Conservation (phyloP, 108 stramenopile genomes). For the Discostella pseudostelligera region DNA sequence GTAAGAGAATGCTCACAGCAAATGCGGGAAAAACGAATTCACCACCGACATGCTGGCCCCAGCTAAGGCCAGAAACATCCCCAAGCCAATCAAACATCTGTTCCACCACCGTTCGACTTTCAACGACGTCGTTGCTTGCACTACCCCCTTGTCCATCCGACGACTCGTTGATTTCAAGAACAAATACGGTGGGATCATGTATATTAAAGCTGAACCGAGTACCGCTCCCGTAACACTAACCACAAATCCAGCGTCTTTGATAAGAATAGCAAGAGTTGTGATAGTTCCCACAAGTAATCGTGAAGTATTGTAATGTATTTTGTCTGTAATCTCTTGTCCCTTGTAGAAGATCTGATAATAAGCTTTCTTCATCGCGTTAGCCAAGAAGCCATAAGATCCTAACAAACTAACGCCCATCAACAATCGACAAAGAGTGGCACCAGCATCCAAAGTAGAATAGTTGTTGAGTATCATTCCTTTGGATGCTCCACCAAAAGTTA, state of each 20-base stretch:
- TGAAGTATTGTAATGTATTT: conserved; percentile 35
- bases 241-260: conserved; percentile 91
- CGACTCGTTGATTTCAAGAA: conserved; percentile 51
- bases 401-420: conserved; percentile 77
- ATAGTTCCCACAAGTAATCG: conserved; percentile 48
- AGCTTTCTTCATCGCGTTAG: conserved; percentile 48
- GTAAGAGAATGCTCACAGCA: conserved; percentile 32
- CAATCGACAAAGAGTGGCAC: conserved; percentile 80
- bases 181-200: conserved; percentile 85
- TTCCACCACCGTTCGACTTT: conserved; percentile 56
- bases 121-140: conserved; percentile 16
- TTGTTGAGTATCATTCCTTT: conserved; percentile 89
- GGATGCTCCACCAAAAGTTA: conserved; percentile 85
- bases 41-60: conserved; percentile 55
- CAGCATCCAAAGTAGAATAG: conserved; percentile 74
- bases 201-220: conserved; percentile 83
- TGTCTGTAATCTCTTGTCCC: conserved; percentile 34
- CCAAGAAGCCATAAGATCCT: conserved; percentile 86
- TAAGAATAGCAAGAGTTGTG: conserved; percentile 59
- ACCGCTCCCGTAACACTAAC: conserved; percentile 85
- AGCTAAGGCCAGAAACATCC: conserved; percentile 46
- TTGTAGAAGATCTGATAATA: conserved; percentile 36
- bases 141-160: conserved; percentile 21
- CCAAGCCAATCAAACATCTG: conserved; percentile 58
- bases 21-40: conserved; percentile 62